A percentile compares a stretch with the other conserved stretches of the same genome.
These are phyloP conservation scores for Cyberlindnera xishuangbannaensis DNA, from an alignment of 805 yeast species.

Conservation along the genomic window DNA sequence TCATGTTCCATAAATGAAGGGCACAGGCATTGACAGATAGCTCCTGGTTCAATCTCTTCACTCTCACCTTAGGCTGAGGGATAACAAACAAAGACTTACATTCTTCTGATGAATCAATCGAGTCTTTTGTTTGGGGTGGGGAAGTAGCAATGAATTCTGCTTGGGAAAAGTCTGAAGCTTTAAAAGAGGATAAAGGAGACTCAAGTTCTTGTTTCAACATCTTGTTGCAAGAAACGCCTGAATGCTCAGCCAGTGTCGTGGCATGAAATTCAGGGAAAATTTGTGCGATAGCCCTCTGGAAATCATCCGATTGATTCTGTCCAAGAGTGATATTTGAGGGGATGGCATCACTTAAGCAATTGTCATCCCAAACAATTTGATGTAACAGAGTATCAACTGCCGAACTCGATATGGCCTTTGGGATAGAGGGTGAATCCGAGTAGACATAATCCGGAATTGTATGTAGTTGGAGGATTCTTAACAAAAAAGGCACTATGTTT, in stretches of 20 bases:
- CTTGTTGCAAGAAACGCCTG: slow-evolving; percentile 12
- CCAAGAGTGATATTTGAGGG: slow-evolving; percentile 4
- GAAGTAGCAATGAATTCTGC: slow-evolving; percentile 4
- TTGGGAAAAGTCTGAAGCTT: slow-evolving; percentile 10
- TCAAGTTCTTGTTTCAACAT: slow-evolving; percentile 10
- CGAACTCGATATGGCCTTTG: slow-evolving; percentile 15
- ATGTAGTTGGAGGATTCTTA: slow-evolving; percentile 56
- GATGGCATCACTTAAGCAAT: slow-evolving; percentile 11
- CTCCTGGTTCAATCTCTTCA: slow-evolving; percentile 32
- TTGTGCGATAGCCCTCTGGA: slow-evolving; percentile 24
- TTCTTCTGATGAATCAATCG: background rate
- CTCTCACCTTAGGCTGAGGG: slow-evolving; percentile 31
- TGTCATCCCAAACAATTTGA: slow-evolving; percentile 24
- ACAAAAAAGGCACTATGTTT: slow-evolving; percentile 62
- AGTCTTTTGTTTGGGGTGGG: slow-evolving; percentile 2
- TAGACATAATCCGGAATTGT: slow-evolving; percentile 55
- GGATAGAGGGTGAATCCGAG: slow-evolving; percentile 29
- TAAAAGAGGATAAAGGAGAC: slow-evolving; percentile 18
- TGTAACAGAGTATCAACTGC: slow-evolving; percentile 28
- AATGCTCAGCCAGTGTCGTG: slow-evolving; percentile 16
- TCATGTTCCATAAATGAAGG: slow-evolving; percentile 47
- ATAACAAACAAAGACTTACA: slow-evolving; percentile 27
- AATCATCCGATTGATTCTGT: slow-evolving; percentile 13
- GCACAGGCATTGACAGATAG: slow-evolving; percentile 44
- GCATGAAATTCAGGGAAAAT: slow-evolving; percentile 23